A percentile compares a stretch with the other conserved stretches of the same genome.
Evolutionary conservation across 768 basidiomycete genomes (phyloP).

Genomic region (Lactarius evosmus): DNA sequence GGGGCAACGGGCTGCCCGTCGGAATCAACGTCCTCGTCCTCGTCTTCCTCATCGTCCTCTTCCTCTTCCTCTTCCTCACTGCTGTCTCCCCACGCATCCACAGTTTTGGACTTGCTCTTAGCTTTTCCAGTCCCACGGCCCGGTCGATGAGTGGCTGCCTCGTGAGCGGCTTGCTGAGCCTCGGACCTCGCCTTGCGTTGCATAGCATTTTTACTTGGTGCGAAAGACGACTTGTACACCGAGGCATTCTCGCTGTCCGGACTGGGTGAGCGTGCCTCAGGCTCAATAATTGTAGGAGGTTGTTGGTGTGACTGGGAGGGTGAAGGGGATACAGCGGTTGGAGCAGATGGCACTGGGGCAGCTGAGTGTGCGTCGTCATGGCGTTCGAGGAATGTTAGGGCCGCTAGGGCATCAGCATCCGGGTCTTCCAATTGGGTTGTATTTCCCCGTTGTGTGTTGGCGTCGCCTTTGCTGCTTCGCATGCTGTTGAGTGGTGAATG

Average conservation of each 20-base stretch:
- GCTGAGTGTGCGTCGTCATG: constrained; percentile 37
- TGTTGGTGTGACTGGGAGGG: constrained; percentile 32
- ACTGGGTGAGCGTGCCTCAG: constrained; percentile 32
- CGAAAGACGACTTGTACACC: constrained; percentile 82
- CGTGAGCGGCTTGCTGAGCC: constrained; percentile 77
- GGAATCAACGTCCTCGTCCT: constrained; percentile 61
- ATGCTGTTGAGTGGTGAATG: constrained; percentile 27
- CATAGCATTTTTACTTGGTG: constrained; percentile 76
- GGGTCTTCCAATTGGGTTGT: constrained; percentile 41
- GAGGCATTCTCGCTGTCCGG: constrained; percentile 29
- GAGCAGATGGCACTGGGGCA: constrained; percentile 28
- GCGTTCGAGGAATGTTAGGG: constrained; percentile 68
- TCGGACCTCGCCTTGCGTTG: constrained; percentile 83
- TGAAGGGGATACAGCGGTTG: constrained; percentile 33
- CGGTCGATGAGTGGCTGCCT: constrained; percentile 73
- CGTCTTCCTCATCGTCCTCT: constrained; percentile 63
- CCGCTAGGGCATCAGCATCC: constrained; percentile 72
- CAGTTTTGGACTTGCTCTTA: constrained; percentile 43
- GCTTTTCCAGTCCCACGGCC: constrained; percentile 51
- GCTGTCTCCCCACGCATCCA: constrained; percentile 58
- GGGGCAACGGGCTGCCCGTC: constrained; percentile 43
- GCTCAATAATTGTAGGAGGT: constrained; percentile 33
- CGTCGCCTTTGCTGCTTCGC: constrained; percentile 15
- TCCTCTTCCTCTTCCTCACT: constrained; percentile 80
- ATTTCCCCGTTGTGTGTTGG: neutral